These are phyloP conservation scores for Ascodesmis nigricans DNA, from an alignment of 495 filamentous ascomycete species.

Conservation along the genomic window DNA sequence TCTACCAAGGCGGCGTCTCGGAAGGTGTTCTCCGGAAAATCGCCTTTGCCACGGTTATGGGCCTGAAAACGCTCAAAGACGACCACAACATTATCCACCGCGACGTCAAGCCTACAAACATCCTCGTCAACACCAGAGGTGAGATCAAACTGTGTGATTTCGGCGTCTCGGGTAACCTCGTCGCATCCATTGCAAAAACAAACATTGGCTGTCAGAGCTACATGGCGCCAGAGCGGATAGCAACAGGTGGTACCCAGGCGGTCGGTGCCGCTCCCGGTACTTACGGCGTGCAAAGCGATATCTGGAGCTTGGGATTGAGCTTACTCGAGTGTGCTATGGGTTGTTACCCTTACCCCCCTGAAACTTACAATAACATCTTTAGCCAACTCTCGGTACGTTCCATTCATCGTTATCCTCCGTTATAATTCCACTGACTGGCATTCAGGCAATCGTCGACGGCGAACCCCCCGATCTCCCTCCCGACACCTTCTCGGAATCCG, in stretches of 20 bases:
- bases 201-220: slow-evolving; percentile 99
- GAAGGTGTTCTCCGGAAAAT: slow-evolving; percentile 80
- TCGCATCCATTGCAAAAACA: slow-evolving; percentile 93
- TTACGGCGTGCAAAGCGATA: slow-evolving; percentile 94
- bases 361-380: slow-evolving; percentile 97
- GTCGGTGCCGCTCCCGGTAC: slow-evolving; percentile 45
- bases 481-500: slow-evolving; percentile 52
- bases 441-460: slow-evolving; percentile 87
- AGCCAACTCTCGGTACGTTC: slow-evolving; percentile 80
- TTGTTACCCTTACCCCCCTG: slow-evolving; percentile 87
- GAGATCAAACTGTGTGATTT: slow-evolving; percentile 99
- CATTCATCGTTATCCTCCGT: not conserved
- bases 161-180: slow-evolving; percentile 87
- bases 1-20: slow-evolving; percentile 83
- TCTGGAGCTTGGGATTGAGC: slow-evolving; percentile 87
- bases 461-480: slow-evolving; percentile 69
- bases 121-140: slow-evolving; percentile 69
- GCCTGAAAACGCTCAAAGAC: slow-evolving; percentile 81
- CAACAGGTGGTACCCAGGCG: slow-evolving; percentile 57
- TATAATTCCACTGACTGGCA: slow-evolving; percentile 11
- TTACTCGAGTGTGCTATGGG: slow-evolving; percentile 96
- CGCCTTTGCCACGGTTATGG: slow-evolving; percentile 72
- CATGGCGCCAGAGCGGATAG: slow-evolving; percentile 95
- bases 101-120: slow-evolving; percentile 97
- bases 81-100: slow-evolving; percentile 99